A percentile compares a stretch with the other conserved stretches of the same genome.
These are phyloP conservation scores for Fusarium mangiferae DNA, from an alignment of 2,329 filamentous ascomycete genomes.

Conservation along the genomic window DNA sequence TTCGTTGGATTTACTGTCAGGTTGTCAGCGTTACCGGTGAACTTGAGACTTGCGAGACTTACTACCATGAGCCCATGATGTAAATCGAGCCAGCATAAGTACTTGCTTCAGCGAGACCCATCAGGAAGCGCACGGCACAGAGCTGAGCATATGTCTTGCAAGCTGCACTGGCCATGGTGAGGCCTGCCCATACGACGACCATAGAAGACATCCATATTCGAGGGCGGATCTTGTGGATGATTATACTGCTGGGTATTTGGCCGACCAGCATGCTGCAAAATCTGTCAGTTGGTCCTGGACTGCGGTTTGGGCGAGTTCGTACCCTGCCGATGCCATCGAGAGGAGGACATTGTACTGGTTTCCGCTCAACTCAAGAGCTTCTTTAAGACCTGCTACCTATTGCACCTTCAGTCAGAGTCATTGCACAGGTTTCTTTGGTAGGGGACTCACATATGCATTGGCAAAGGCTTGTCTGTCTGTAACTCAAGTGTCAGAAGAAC, in stretches of 20 bases:
- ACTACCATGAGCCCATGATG: conserved; percentile 61
- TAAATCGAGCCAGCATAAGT: conserved; percentile 49
- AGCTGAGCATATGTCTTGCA: conserved; percentile 47
- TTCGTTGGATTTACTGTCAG: conserved; percentile 55
- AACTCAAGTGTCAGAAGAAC: not conserved
- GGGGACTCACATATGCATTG: conserved; percentile 22
- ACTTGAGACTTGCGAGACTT: rapidly evolving
- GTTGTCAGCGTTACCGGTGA: rapidly evolving
- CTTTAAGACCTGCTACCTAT: conserved; percentile 55
- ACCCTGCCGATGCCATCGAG: conserved; percentile 44
- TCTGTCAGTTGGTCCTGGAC: no score
- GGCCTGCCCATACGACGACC: conserved; percentile 67
- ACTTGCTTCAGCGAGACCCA: conserved; percentile 43
- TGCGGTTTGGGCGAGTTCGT: no score
- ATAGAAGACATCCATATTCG: conserved; percentile 68
- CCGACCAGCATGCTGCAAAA: conserved; percentile 55
- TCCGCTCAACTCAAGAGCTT: conserved; percentile 56
- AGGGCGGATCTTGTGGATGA: conserved; percentile 68
- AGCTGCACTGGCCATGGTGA: conserved; percentile 57
- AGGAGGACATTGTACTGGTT: conserved; percentile 50
- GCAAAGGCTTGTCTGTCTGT: conserved; percentile 30
- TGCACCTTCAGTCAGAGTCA: rapidly evolving
- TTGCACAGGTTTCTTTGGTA: rapidly evolving
- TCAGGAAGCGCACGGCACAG: conserved; percentile 42
- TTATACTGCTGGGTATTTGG: conserved; percentile 66